These are phyloP conservation scores for Quercus alba DNA, from an alignment of 306 rosid species.

Conservation along the genomic window DNA sequence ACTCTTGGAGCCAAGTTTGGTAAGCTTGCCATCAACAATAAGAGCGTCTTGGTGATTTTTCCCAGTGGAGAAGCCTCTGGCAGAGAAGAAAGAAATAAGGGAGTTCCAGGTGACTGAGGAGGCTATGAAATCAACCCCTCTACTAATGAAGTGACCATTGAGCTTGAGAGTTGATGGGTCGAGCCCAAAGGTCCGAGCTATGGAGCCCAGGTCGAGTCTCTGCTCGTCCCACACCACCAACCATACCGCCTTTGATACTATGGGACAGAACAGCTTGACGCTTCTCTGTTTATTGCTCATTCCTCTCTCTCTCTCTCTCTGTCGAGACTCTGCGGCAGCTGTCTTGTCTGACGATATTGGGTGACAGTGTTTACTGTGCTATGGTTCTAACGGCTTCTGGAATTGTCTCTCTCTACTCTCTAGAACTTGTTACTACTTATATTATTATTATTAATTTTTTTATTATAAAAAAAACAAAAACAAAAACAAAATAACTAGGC, in stretches of 20 bases:
- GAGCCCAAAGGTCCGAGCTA: slow-evolving; percentile 54
- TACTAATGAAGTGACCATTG: slow-evolving; percentile 69
- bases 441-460: not conserved
- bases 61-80: slow-evolving; percentile 60
- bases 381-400: slow-evolving; percentile 38
- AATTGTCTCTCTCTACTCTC: slow-evolving; percentile 15
- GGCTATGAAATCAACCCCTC: slow-evolving; percentile 60
- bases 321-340: no score
- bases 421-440: not conserved
- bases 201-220: slow-evolving; percentile 65
- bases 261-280: slow-evolving; percentile 55
- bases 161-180: slow-evolving; percentile 65
- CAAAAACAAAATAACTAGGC: not conserved
- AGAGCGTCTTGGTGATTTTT: slow-evolving; percentile 30
- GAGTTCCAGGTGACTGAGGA: slow-evolving; percentile 76
- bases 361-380: not conserved
- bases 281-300: slow-evolving; percentile 17
- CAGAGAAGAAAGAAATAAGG: slow-evolving; percentile 68
- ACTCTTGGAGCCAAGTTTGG: slow-evolving; percentile 43
- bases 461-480: no score
- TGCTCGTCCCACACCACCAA: slow-evolving; percentile 40
- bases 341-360: no score
- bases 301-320: not conserved
- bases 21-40: slow-evolving; percentile 57
- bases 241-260: slow-evolving; percentile 29